Evolutionary conservation across 2,329 filamentous ascomycete genomes (phyloP), one percentile per base, ranked within the genome.

Genomic region (Massarina eburnea): DNA sequence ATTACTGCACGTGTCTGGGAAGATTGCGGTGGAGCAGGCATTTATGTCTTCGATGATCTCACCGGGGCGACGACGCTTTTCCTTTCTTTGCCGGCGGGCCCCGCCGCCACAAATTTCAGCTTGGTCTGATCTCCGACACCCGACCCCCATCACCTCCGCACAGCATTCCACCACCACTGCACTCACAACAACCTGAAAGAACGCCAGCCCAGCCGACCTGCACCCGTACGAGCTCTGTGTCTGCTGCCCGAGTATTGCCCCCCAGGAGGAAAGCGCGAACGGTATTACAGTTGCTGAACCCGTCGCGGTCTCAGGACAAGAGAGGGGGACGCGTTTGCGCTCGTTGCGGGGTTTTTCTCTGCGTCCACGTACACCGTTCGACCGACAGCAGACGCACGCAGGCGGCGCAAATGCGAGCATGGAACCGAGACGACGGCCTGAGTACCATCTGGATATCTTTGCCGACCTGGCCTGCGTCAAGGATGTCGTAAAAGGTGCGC

Each of bases 401-500:
- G 45, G 40, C 48, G 39, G 46, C 48, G 55, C 57, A 52, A 48
- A 59, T 64, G 59, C 59, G 49, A 66, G 18, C 49, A 87, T 86
- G 83, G 83, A 87, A 60, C 77, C 77, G 70, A 79, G 80, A 68
- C 76, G 76, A 60, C 84, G 89, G 48, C 89, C 90, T 61, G 91
- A 96, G 73, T 96, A 95, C 75, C 89, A 89, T 58, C 82, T 99
- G 68, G 91, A 96, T 69, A 86, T 95, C 66, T 95, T 96, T 70
- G 89, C 91, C 48, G 94, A 97, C 73, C 89, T 90, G 41, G 82
- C 83, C 34, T 94, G 88, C 44, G 89, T 96, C 56, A 89, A 88
- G 70, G 92, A 97, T 67, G 87, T 97, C 44, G 85, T 97, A 52
- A 91, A 92, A 83, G 92, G 91, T 91, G 70, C 58, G 55, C 17